Base-by-base conservation (phyloP, 2,329 filamentous ascomycete species). In the Cephalotrichum gorgonifer region DNA sequence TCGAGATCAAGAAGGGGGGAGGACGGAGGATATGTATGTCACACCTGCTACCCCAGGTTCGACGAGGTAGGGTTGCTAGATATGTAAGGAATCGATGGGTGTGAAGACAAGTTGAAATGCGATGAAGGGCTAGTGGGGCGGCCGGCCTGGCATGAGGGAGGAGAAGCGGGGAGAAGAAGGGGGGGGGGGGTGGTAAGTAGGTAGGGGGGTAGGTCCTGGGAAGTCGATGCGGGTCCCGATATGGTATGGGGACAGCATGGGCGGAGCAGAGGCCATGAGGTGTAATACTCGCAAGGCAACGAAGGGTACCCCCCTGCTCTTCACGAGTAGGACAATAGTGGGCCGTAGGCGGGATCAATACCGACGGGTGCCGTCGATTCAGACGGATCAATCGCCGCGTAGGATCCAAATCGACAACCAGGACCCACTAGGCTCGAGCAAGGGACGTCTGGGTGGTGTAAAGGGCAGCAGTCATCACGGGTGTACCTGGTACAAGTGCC, bases 281-380 rank as follows among this genome's bases (percentile, higher is more conserved):
- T 30, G 46, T 49, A 39, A 44, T 49, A 49, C 47, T 30, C n/a
- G 42, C 60, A 64, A 65, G 60, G 62, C 54, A 58, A 60, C 60
- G 60, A 56, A 61, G 62, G 62, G 58, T 60, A 58, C 64, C 67
- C n/a, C n/a, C 66, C 59, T 69, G 64, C 54, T 60, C 61, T 60
- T 62, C n/a, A n/a, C n/a, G n/a, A n/a, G n/a, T 61, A 61, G 63
- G 66, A 64, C 63, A 30, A 23, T 41, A 42, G 35, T 42, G 35
- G 46, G 66, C 67, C 63, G 69, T 64, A 72, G 63, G 65, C 68
- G 64, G 67, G 65, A 68, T 70, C 65, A 70, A 69, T 70, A 70
- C 66, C 67, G 64, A 63, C 61, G 61, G 61, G 64, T 66, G 65
- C 62, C 58, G 58, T 60, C 59, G 62, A 60, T 61, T 61, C 60